Conservation (phyloP, 2,329 filamentous ascomycete species). For the Colletotrichum musicola region DNA sequence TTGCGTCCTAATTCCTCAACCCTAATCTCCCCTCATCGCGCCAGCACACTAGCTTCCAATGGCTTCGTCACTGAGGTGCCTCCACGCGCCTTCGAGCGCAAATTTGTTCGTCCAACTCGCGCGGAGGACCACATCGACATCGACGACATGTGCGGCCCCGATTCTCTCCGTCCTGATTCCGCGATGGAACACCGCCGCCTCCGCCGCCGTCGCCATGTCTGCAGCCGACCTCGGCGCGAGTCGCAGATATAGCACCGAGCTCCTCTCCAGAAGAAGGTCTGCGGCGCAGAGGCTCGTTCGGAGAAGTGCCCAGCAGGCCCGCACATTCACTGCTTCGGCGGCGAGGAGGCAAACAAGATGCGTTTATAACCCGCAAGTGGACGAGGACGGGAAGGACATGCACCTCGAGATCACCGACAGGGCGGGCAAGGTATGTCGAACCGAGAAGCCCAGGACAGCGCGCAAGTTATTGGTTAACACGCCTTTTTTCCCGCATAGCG, state of each 20-base stretch:
- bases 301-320: conserved; percentile 20
- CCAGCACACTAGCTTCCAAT: conserved; percentile 41
- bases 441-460: background rate
- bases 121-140: conserved; percentile 46
- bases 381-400: conserved; percentile 89
- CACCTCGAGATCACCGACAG: conserved; percentile 84
- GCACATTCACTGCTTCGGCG: conserved; percentile 54
- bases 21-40: background rate
- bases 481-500: conserved; percentile 62
- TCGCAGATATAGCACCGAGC: background rate
- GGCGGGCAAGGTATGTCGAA: conserved; percentile 75
- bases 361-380: conserved; percentile 78
- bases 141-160: conserved; percentile 42
- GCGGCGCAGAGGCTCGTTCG: background rate
- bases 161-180: conserved; percentile 54
- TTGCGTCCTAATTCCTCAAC: background rate
- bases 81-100: conserved; percentile 53
- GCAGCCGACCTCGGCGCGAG: background rate
- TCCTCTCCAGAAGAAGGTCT: background rate
- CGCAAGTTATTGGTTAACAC: conserved; percentile 27
- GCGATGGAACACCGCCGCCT: conserved; percentile 28
- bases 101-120: conserved; percentile 57
- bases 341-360: conserved; percentile 59
- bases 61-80: conserved; percentile 51
- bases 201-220: conserved; percentile 15